Evolutionary conservation across 306 rosid genomes (phyloP), one percentile per base, ranked within the genome.

Genomic region (Vachellia pachyceras): DNA sequence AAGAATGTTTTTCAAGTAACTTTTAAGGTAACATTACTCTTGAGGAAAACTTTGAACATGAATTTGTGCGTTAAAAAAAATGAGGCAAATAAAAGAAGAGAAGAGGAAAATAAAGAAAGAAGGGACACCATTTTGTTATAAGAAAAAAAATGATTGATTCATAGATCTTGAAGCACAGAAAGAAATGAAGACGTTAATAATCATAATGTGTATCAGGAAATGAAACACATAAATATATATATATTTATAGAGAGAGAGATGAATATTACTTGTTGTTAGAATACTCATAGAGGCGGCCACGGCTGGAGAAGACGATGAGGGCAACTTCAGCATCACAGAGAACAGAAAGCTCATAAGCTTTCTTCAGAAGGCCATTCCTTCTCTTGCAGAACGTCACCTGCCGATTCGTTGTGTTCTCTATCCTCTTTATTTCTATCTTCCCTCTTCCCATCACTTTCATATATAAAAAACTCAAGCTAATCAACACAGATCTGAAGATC

Each of bases 261-360:
- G 33, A 29, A 29, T 29, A 29, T 29, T 29, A 29, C 70, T 36
- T 64, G 70, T 64, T 64, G 44, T 64, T 64, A 6, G 70, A 35
- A 14, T 64, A 64, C 23, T 64, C 70, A 2, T 64, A 64, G 70
- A 64, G 70, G 10, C 70, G 70, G 4, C 70, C 70, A 35, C 70
- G 70, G 10, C 23, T 64, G 0, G 70, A 64, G 70, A 64, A 64
- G 44, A 64, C 44, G 44, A 64, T 64, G 70, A 64, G 70, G 23
- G 44, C 18, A 36, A 64, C 70, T 15, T 64, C 70, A 13, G 70
- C 70, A 64, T 64, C 70, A 64, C 70, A 64, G 1, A 64, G 70
- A 0, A 64, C 70, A 1, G 70, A 64, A 0, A 64, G 70, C 70
- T 64, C 70, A 64, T 64, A 64, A 6, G 70, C 70, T 11, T 64